Percentiles rank a stretch among this genome's conserved stretches.
Conservation (phyloP, 1,139 yeast genomes). For the Yamadazyma buinensis region DNA sequence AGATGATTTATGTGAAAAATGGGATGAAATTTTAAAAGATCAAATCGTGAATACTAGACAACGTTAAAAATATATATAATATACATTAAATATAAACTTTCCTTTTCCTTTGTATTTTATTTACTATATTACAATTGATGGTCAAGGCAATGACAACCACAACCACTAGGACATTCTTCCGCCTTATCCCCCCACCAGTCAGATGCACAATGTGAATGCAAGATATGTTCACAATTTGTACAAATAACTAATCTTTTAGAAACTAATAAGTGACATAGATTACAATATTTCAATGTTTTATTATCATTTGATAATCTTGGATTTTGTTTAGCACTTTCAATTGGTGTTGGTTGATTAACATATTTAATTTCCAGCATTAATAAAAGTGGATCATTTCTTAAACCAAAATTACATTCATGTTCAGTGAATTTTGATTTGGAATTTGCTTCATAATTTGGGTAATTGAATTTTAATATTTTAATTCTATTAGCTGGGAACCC, state of each 20-base stretch:
- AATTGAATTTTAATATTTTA: conserved; percentile 74
- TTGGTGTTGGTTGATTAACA: conserved; percentile 24
- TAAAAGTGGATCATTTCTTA: conserved; percentile 16
- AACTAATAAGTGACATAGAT: conserved; percentile 60
- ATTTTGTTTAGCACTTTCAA: conserved; percentile 20
- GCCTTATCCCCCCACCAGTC: conserved; percentile 68
- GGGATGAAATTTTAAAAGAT: conserved; percentile 60
- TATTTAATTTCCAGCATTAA: conserved; percentile 11
- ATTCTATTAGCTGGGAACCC: conserved; percentile 74
- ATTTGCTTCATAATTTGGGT: conserved; percentile 22
- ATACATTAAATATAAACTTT: neutral
- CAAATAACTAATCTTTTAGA: conserved; percentile 63
- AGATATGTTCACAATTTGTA: conserved; percentile 68
- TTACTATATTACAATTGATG: conserved; percentile 9
- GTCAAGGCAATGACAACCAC: conserved; percentile 74
- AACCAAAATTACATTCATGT: conserved; percentile 44
- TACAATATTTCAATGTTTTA: conserved; percentile 44
- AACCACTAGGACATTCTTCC: conserved; percentile 79
- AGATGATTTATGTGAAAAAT: conserved; percentile 49
- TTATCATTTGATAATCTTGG: conserved; percentile 32
- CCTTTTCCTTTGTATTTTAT: neutral
- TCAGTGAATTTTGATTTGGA: conserved; percentile 21
- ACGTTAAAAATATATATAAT: conserved; percentile 11
- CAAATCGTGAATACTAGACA: conserved; percentile 61
- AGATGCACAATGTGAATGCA: conserved; percentile 75